Evolutionary conservation across 2,329 filamentous ascomycete species (phyloP), one percentile per base, ranked within the genome.

Genomic region (Cladophialophora psammophila): DNA sequence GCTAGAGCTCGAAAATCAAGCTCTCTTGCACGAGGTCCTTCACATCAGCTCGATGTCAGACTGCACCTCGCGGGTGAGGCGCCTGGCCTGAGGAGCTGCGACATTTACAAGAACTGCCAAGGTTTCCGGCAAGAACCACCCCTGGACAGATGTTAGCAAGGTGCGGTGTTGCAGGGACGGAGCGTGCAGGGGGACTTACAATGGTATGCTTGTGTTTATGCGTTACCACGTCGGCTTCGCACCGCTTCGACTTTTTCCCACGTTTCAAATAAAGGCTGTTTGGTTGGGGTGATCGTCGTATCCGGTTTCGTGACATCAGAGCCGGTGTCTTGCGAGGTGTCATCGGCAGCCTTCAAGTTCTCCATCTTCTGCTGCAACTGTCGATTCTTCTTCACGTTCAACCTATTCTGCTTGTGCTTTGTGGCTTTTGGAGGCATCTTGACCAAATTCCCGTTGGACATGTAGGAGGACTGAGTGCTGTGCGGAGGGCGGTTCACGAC

Each of bases 1-100:
- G 61, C 7, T 42, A 42, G 18, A 64, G 34, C 32, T 59, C 62
- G 15, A 58, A 48, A n/a, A 31, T 6, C 2, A 68, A 52, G 38
- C 65, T 68, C 20, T 26, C 5, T 26, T 58, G 60, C 15, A 61
- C 60, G 13, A 67, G 48, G 18, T 67, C 65, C 34, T 63, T 67
- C 34, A 67, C 54, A 40, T 54, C 60, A 34, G 63, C 65, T 59
- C 55, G 20, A 67, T 63, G 55, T 63, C 50, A 5, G 60, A 60
- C 20, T 67, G 54, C 10, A 64, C 60, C 55, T 67, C 65, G 10
- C 65, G 48, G 3, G 65, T 64, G 65, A 67, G 64, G 26, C 65
- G 60, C 12, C 60, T 48, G 5, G 31, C 32, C 12, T 54, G 9
- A 1, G 65, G 65, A 9, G 59, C 60, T 15, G 65, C 65, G 26